Evolutionary conservation across 2,329 filamentous ascomycete species (phyloP).

Genomic region (Diplodia sapinea): DNA sequence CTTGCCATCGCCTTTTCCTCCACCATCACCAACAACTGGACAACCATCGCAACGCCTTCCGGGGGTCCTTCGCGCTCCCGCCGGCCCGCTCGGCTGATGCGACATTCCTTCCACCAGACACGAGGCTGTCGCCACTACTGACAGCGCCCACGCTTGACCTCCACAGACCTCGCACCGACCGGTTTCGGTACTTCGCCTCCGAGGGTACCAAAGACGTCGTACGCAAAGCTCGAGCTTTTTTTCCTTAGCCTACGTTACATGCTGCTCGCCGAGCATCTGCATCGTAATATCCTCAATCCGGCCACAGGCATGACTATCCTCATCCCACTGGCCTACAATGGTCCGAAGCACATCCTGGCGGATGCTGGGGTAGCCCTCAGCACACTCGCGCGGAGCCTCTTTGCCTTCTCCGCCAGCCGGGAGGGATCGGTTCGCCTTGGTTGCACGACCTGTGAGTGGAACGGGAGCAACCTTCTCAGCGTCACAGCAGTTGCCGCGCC

Average conservation of each 20-base stretch:
- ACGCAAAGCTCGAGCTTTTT: neutral
- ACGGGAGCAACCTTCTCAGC: neutral
- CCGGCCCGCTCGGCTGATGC: neutral
- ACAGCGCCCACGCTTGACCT: neutral
- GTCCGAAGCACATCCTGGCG: neutral
- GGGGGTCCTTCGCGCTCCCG: neutral
- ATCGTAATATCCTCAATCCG: neutral
- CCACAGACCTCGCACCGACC: neutral
- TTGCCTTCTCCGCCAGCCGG: neutral
- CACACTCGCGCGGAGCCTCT: neutral
- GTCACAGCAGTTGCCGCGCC: neutral
- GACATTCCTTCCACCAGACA: neutral
- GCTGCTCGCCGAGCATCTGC: neutral
- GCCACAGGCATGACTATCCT: neutral
- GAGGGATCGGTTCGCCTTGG: neutral
- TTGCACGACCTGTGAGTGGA: conserved; percentile 1
- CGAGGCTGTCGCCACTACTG: neutral
- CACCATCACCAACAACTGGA: conserved; percentile 2
- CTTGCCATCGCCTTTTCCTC: neutral
- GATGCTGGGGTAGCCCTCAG: neutral
- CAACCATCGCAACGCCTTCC: neutral
- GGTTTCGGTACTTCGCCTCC: neutral
- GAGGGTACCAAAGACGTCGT: neutral
- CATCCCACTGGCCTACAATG: neutral
- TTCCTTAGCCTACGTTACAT: conserved; percentile 10